These are phyloP conservation scores for Aspergillus ustus DNA, from an alignment of 2,329 filamentous ascomycete genomes.

Conservation along the genomic window DNA sequence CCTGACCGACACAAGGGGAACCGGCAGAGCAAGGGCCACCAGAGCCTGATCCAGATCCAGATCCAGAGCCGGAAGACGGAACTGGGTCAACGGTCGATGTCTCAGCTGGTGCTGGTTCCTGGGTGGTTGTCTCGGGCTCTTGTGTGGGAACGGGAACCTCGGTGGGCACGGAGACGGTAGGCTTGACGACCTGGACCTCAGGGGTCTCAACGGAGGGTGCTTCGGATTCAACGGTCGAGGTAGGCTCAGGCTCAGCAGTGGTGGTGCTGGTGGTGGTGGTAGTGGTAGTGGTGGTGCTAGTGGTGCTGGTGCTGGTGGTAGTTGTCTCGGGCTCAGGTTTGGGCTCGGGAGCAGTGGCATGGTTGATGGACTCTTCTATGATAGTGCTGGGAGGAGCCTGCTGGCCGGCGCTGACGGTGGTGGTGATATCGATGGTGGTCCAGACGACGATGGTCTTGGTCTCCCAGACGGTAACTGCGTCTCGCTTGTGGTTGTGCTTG, in stretches of 20 bases:
- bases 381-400: conserved; percentile 22
- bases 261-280: conserved; percentile 9
- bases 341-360: conserved; percentile 21
- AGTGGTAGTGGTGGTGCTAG: conserved; percentile 5
- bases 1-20: conserved; percentile 58
- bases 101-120: background rate
- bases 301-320: conserved; percentile 18
- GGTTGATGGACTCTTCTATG: conserved; percentile 7
- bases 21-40: conserved; percentile 31
- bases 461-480: conserved; percentile 50
- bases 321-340: conserved; percentile 17
- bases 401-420: conserved; percentile 50
- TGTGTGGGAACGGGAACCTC: conserved; percentile 9
- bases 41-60: conserved; percentile 24
- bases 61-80: conserved; percentile 1
- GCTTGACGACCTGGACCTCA: conserved; percentile 6
- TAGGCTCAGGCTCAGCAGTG: conserved; percentile 3
- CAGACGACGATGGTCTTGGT: conserved; percentile 54
- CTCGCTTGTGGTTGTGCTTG: conserved; percentile 39
- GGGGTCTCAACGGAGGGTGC: conserved; percentile 8
- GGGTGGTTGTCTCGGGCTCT: background rate
- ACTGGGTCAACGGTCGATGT: conserved; percentile 1
- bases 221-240: conserved; percentile 24
- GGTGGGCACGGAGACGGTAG: background rate
- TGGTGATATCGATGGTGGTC: conserved; percentile 55